Evolutionary conservation across 2,329 filamentous ascomycete genomes (phyloP).

Genomic region (Paracorniculantispora psalliotae): DNA sequence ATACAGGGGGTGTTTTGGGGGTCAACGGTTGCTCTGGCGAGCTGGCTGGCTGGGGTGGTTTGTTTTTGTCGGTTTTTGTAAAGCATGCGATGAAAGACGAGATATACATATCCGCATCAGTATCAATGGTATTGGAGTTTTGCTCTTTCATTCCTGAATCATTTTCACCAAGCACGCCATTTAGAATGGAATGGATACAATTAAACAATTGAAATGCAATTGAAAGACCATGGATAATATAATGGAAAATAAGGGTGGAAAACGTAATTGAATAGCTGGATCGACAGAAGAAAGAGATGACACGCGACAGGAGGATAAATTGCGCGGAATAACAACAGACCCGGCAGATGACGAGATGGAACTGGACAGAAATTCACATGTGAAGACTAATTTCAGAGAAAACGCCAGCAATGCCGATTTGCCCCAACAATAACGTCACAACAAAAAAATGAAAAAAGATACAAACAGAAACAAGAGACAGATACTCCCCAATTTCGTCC

Average conservation of each 20-base stretch:
- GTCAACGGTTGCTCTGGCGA: neutral
- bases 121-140: neutral
- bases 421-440: slow-evolving; percentile 2
- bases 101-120: neutral
- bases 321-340: neutral
- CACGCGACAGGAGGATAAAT: neutral
- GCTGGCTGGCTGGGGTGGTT: neutral
- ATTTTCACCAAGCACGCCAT: no score
- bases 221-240: no score
- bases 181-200: no score
- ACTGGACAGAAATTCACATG: slow-evolving; percentile 3
- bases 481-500: neutral
- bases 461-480: neutral
- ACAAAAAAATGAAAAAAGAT: neutral
- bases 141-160: no score
- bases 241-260: no score
- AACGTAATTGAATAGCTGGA: no score
- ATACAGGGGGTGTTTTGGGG: neutral
- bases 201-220: no score
- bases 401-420: neutral
- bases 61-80: neutral
- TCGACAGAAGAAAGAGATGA: neutral
- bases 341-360: neutral
- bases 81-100: neutral
- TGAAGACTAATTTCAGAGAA: slow-evolving; percentile 8